These are phyloP conservation scores for Ascochyta clinopodiicola DNA, from an alignment of 2,329 filamentous ascomycete genomes.

Conservation along the genomic window DNA sequence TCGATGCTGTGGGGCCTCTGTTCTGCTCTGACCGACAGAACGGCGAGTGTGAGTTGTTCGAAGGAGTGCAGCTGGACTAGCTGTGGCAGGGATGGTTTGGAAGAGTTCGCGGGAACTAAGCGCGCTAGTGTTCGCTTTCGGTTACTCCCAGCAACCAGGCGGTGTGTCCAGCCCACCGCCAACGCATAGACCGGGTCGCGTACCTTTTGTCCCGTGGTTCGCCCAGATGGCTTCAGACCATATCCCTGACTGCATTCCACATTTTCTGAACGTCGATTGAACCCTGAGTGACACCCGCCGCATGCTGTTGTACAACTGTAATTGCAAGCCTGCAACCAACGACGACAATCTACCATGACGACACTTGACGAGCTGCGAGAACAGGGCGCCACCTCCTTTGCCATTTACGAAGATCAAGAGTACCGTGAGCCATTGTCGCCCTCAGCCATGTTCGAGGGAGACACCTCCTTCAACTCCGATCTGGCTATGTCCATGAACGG, in stretches of 20 bases:
- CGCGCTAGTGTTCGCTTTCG: constrained; percentile 14
- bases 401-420: constrained; percentile 44
- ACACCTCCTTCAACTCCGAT: constrained; percentile 44
- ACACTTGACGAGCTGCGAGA: constrained; percentile 41
- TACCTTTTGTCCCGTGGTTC: constrained; percentile 14
- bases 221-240: constrained; percentile 12
- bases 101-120: constrained; percentile 3
- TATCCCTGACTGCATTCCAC: constrained; percentile 17
- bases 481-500: constrained; percentile 35
- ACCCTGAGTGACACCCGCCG: constrained; percentile 24
- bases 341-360: constrained; percentile 35
- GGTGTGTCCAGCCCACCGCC: constrained; percentile 20
- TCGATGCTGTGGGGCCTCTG: constrained; percentile 13
- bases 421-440: constrained; percentile 40
- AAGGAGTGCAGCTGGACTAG: constrained; percentile 15
- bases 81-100: constrained; percentile 16
- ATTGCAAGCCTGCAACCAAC: constrained; percentile 13
- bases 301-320: constrained; percentile 19
- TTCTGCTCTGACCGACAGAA: constrained; percentile 12
- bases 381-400: constrained; percentile 41
- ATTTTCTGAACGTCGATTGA: constrained; percentile 17
- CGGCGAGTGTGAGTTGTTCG: constrained; percentile 18
- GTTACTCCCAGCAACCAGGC: constrained; percentile 27
- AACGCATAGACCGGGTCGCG: constrained; percentile 26
- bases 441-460: constrained; percentile 40